phyloP scores from a whole-genome alignment of 2,329 filamentous ascomycete genomes.

The Penicillium decumbens region DNA sequence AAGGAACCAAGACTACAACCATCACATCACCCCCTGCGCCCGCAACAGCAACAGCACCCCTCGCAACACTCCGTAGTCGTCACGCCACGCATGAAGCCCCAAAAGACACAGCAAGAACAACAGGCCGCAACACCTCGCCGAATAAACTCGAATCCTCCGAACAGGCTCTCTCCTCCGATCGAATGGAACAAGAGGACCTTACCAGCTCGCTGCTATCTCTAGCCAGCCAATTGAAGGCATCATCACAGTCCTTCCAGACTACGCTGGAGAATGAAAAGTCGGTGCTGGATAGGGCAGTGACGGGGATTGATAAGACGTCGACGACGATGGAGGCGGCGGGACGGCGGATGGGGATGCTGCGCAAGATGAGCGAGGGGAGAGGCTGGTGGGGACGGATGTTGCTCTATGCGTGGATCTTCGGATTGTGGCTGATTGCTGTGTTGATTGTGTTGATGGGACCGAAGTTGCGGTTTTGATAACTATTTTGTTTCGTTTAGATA shows the following conservation, averaged over 20 bases:
- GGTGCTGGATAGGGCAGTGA: conserved; percentile 64
- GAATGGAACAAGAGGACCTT: conserved; percentile 75
- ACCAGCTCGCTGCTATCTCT: conserved; percentile 77
- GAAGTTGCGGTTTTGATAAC: conserved; percentile 72
- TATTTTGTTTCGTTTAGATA: conserved; percentile 7
- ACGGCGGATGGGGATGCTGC: conserved; percentile 69
- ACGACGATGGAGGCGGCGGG: conserved; percentile 71
- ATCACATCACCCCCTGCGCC: conserved; percentile 12
- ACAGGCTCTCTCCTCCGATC: conserved; percentile 69
- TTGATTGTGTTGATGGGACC: conserved; percentile 80
- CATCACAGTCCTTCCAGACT: conserved; percentile 65
- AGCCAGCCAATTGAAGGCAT: conserved; percentile 70
- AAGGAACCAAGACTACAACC: conserved; percentile 3
- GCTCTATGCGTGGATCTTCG: conserved; percentile 79
- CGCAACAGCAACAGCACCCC: conserved; percentile 4
- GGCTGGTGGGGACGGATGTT: conserved; percentile 82
- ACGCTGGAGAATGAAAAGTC: conserved; percentile 71
- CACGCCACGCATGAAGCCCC: conserved; percentile 8
- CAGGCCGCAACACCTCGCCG: conserved; percentile 11
- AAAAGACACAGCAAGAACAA: conserved; percentile 17
- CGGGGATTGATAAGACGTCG: conserved; percentile 73
- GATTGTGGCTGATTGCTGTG: conserved; percentile 70
- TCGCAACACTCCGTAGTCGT: conserved; percentile 27
- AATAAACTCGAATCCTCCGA: conserved; percentile 52
- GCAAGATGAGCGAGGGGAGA: conserved; percentile 77